Base-by-base conservation (phyloP, 129 eudicot genomes). In the Erigeron canadensis region DNA sequence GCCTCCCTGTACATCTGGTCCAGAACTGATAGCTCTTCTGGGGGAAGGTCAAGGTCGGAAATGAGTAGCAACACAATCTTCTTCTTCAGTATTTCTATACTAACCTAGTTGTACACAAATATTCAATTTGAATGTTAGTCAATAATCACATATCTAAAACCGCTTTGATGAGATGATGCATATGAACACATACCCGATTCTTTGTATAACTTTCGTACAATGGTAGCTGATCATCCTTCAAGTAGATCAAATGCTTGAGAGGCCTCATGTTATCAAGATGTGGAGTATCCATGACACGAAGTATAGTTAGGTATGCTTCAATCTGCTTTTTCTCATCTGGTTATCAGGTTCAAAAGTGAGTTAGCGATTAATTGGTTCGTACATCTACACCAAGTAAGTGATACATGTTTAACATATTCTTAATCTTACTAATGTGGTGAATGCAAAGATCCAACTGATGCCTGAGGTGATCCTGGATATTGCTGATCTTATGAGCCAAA, bases 41-140 rank as follows among this genome's bases (percentile, higher is more conserved):
- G 83, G 19, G 95, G 81, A 16, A 93, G 34, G 55, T 89, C 95
- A 22, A 93, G 91, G 71, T 87, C 95, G n/a, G 98, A 87, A 51
- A 93, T 85, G 51, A 93, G 86, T 8, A 93, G 82, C 58, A 93
- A 68, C 23, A 89, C 96, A 65, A 85, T 82, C 81, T 89, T 93
- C 84, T 75, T 80, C 68, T 79, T 85, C 46, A 92, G 75, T 37
- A 81, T 51, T 6, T 86, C 98, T 5, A 87, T 68, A 56, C 84
- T 66, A 42, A 80, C 91, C 96, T 92, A 86, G 46, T 59, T 42
- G 28, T 39, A 45, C 11, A 45, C 57, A 63, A 53, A 40, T 10
- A 43, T 45, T 18, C 18, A 23, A 50, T 28, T 72, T 12, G 43
- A 44, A 15, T 72, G 10, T 71, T 18, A 10, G 16, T 57, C 43